A percentile compares a stretch with the other conserved stretches of the same genome.
These are phyloP conservation scores for Castanea sativa DNA, from an alignment of 306 rosid species.

Conservation along the genomic window DNA sequence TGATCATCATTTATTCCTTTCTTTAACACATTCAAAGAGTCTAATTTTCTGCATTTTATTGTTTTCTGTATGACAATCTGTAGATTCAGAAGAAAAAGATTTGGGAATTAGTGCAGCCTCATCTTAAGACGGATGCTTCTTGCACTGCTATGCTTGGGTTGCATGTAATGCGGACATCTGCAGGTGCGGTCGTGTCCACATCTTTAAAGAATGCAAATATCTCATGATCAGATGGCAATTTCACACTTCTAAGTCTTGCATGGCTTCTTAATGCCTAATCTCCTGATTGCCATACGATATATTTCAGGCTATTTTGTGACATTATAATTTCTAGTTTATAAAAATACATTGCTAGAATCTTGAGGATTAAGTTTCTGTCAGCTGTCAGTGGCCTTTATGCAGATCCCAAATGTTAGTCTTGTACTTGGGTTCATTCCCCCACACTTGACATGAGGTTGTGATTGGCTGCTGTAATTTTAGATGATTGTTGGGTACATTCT, in stretches of 20 bases:
- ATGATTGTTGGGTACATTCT: no score
- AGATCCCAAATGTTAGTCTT: no score
- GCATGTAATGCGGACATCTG: slow-evolving; percentile 64
- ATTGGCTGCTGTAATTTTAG: no score
- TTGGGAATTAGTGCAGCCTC: slow-evolving; percentile 80
- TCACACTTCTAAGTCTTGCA: background rate
- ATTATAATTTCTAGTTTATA: background rate
- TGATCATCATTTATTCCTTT: no score
- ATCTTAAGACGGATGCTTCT: slow-evolving; percentile 62
- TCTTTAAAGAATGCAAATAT: slow-evolving; percentile 56
- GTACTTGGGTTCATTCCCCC: no score
- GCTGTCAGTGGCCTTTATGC: background rate
- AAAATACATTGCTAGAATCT: background rate
- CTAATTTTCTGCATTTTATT: background rate
- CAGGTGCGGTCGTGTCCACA: slow-evolving; percentile 49
- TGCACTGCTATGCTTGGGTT: slow-evolving; percentile 57
- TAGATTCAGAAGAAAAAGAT: slow-evolving; percentile 79
- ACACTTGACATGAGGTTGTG: no score
- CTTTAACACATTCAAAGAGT: no score
- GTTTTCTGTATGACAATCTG: slow-evolving; percentile 22
- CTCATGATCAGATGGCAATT: slow-evolving; percentile 29
- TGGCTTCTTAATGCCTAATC: background rate
- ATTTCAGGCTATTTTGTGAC: slow-evolving; percentile 4
- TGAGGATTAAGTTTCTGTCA: background rate
- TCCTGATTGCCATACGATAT: background rate